Evolutionary conservation across 805 yeast genomes (phyloP).

Genomic region (Metschnikowia noctiluminum): DNA sequence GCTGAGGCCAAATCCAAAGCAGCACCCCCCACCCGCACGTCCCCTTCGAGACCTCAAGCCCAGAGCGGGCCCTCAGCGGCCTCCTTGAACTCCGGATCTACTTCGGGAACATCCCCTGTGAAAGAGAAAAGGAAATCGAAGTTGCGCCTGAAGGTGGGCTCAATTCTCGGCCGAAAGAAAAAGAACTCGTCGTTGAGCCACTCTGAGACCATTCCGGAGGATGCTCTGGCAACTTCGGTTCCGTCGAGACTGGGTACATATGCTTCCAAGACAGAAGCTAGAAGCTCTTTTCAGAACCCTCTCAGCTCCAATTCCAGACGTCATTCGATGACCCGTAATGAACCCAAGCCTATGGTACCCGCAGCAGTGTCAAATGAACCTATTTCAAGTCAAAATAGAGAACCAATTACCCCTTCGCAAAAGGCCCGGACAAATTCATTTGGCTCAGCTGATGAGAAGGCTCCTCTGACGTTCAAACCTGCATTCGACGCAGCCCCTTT

Average conservation of each 20-base stretch:
- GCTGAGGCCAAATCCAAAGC: background rate
- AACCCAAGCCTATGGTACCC: background rate
- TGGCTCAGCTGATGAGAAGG: background rate
- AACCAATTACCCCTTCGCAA: background rate
- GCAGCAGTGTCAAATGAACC: background rate
- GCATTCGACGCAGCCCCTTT: conserved; percentile 7
- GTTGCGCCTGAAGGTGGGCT: conserved; percentile 69
- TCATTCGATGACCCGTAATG: background rate
- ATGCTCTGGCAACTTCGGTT: conserved; percentile 25
- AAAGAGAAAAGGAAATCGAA: conserved; percentile 35
- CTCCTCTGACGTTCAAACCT: conserved; percentile 1
- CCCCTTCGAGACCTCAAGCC: conserved; percentile 4
- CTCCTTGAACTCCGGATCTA: conserved; percentile 14
- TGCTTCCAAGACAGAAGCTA: conserved; percentile 11
- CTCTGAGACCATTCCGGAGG: conserved; percentile 32
- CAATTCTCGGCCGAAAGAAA: conserved; percentile 62
- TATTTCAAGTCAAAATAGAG: background rate
- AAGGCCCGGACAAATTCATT: background rate
- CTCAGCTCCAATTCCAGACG: conserved; percentile 1
- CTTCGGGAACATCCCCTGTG: conserved; percentile 19
- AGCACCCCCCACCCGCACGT: background rate
- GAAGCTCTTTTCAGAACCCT: conserved; percentile 13
- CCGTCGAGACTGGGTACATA: conserved; percentile 13
- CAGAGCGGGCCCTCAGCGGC: conserved; percentile 6
- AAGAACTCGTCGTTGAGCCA: conserved; percentile 34